phyloP scores from a whole-genome alignment of 192 early-diverging fungal species.

The Gorgonomyces haynaldii region DNA sequence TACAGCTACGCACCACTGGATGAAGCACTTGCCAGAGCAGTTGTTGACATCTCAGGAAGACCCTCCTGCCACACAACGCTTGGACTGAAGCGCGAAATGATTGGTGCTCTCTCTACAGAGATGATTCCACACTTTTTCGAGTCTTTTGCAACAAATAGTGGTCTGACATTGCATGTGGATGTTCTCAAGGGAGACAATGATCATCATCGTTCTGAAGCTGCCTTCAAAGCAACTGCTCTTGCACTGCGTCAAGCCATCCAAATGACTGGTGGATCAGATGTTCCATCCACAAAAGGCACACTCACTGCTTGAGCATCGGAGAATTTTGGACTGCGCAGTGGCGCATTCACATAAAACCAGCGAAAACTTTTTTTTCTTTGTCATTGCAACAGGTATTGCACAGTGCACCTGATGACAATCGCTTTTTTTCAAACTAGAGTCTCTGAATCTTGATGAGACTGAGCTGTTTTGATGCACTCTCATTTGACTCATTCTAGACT shows the following conservation, averaged over 20 bases:
- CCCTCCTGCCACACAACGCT: slow-evolving; percentile 73
- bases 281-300: slow-evolving; percentile 88
- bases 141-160: slow-evolving; percentile 82
- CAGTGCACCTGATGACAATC: no score
- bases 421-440: no score
- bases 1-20: slow-evolving; percentile 92
- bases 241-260: slow-evolving; percentile 81
- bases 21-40: slow-evolving; percentile 87
- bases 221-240: slow-evolving; percentile 97
- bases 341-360: no score
- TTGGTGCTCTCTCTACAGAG: slow-evolving; percentile 84
- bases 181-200: slow-evolving; percentile 90
- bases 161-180: slow-evolving; percentile 95
- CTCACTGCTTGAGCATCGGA: slow-evolving; percentile 27
- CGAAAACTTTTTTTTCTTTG: no score
- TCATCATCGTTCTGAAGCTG: slow-evolving; percentile 89
- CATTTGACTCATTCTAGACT: no score
- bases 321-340: no score
- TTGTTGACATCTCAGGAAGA: slow-evolving; percentile 95
- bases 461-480: no score
- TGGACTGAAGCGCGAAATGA: slow-evolving; percentile 80
- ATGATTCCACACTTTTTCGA: slow-evolving; percentile 97
- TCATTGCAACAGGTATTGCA: no score
- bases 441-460: no score
- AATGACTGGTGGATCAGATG: slow-evolving; percentile 74